phyloP scores from a whole-genome alignment of 345 rosid genomes.

The Eucalyptus virginea region DNA sequence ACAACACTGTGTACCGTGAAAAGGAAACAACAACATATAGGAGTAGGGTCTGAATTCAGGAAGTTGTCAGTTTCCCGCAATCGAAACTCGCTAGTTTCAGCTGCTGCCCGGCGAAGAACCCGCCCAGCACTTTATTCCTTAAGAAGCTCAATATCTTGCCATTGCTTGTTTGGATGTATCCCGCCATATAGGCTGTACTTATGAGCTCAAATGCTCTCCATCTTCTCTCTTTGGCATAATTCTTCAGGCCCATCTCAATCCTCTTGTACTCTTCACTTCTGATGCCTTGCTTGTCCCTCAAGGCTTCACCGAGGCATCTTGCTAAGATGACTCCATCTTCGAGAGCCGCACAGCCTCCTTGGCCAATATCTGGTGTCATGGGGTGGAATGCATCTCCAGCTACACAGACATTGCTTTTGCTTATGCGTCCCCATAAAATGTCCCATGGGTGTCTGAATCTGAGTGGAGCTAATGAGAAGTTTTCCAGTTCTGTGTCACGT shows the following conservation, averaged over 20 bases:
- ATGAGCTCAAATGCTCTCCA: slow-evolving; percentile 62
- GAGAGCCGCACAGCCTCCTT: slow-evolving; percentile 59
- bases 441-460: slow-evolving; percentile 26
- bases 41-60: not conserved
- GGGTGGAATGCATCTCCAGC: slow-evolving; percentile 72
- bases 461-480: slow-evolving; percentile 6
- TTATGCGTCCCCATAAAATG: slow-evolving; percentile 26
- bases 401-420: slow-evolving; percentile 28
- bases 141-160: slow-evolving; percentile 9
- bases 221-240: slow-evolving; percentile 12
- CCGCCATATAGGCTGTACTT: slow-evolving; percentile 27
- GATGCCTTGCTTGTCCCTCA: not conserved
- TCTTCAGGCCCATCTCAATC: not conserved
- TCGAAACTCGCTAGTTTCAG: not conserved
- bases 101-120: not conserved
- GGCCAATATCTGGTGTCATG: slow-evolving; percentile 65
- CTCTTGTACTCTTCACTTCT: not conserved
- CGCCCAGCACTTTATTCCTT: not conserved
- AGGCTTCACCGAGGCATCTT: slow-evolving; percentile 47
- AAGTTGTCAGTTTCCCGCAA: not conserved
- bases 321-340: slow-evolving; percentile 63
- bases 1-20: not conserved
- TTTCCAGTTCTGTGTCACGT: slow-evolving; percentile 23
- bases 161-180: slow-evolving; percentile 31
- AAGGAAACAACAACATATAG: not conserved